Evolutionary conservation across 108 stramenopile species (phyloP), one percentile per base, ranked within the genome.

Genomic region (Mayamaea pseudoterrestris): DNA sequence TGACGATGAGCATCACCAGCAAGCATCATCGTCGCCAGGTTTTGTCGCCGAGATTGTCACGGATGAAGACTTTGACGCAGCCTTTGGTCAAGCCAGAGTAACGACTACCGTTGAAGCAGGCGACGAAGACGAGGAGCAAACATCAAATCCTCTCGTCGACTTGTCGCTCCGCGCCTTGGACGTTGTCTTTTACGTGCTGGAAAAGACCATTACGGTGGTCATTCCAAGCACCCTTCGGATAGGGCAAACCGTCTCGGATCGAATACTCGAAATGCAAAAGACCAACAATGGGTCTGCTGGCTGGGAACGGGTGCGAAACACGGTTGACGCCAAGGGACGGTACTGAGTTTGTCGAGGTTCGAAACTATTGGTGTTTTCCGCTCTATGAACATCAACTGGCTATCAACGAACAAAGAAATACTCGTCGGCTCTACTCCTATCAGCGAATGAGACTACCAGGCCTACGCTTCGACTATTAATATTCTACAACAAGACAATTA

Each of bases 21-120:
- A 34, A 11, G 8, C 32, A 8, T 39, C 16, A 5, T 14, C 20
- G 8, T 18, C 8, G 37, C 37, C 37, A 8, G 20, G 3, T 44
- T 16, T 21, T 5, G 42, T 49, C 5, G 78, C 71, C 7, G 83
- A 84, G 53, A 43, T 84, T 30, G 63, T 80, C 6, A 53, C 76
- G 9, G 78, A 84, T 44, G 65, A 66, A 30, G 83, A 80, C 27
- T 76, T 76, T 47, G 74, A 72, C 11, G 65, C 57, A 14, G 74
- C 71, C 13, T 61, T 76, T 35, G 68, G 69, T 40, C 42, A 48
- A 47, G 68, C 71, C 27, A 73, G 58, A 30, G 59, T 63, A 35
- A 58, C 42, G 16, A 59, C 71, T 36, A 18, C 12, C 9, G 41
- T 30, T 5, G 48, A 25, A 7, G 30, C 27, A 30, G 4, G 5